Evolutionary conservation across 345 rosid genomes (phyloP).

Genomic region (Brassica napus): DNA sequence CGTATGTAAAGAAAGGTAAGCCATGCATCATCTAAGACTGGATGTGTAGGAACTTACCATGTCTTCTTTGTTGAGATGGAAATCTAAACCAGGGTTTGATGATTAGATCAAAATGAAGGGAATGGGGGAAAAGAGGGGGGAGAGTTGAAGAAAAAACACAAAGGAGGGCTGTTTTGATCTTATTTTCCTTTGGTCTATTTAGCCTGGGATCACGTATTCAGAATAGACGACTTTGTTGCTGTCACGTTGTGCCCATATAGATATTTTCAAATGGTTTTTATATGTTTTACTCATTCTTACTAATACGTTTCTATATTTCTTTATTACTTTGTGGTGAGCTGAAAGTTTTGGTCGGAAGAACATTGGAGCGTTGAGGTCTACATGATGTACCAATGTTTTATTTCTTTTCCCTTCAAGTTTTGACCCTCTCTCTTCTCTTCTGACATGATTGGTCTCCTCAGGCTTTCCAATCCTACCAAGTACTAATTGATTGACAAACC

Average conservation of each 20-base stretch:
- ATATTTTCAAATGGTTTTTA: neutral
- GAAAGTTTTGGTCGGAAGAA: conserved; percentile 20
- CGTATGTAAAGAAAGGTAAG: neutral
- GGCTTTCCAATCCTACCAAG: neutral
- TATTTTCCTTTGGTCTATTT: conserved; percentile 2
- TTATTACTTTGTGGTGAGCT: conserved; percentile 8
- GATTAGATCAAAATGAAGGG: neutral
- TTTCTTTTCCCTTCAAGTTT: neutral
- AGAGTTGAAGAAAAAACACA: neutral
- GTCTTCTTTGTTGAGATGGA: conserved; percentile 2
- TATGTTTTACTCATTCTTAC: conserved; percentile 17
- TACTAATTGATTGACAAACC: too few species aligned
- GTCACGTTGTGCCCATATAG: conserved; percentile 31
- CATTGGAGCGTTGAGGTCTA: conserved; percentile 20
- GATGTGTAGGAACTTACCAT: conserved; percentile 26
- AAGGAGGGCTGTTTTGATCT: neutral
- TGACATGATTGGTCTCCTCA: neutral
- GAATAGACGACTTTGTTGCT: conserved; percentile 24
- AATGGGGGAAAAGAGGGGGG: neutral
- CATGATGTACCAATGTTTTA: conserved; percentile 20
- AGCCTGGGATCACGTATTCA: conserved; percentile 32
- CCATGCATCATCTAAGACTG: conserved; percentile 1
- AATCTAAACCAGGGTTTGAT: conserved; percentile 5
- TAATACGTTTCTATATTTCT: neutral
- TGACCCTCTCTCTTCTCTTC: conserved; percentile 5